Evolutionary conservation across 805 yeast species (phyloP).

Genomic region (Ogataea naganishii): DNA sequence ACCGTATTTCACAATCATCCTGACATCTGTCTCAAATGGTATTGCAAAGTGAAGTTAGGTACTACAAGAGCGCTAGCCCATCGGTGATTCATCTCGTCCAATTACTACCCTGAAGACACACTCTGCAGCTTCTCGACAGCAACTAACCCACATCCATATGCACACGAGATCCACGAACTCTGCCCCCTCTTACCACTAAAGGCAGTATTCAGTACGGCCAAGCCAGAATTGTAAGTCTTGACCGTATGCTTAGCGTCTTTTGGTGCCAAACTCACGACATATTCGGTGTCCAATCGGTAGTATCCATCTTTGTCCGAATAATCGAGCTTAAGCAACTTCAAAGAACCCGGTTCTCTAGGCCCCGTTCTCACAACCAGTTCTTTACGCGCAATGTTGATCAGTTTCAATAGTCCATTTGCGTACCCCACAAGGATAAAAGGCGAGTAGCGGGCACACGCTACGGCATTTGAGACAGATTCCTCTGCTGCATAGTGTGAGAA

Average conservation of each 20-base stretch:
- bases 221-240: constrained; percentile 9
- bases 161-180: constrained; percentile 13
- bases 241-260: constrained; percentile 7
- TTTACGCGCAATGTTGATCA: constrained; percentile 9
- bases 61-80: too few species aligned
- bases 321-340: constrained; percentile 16
- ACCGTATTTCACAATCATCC: too few species aligned
- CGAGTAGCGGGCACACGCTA: constrained; percentile 9
- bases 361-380: constrained; percentile 8
- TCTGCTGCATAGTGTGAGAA: not conserved
- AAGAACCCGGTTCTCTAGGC: constrained; percentile 6
- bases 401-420: constrained; percentile 11
- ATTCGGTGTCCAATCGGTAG: constrained; percentile 15
- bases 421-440: constrained; percentile 10
- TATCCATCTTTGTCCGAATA: constrained; percentile 6
- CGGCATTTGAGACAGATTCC: not conserved
- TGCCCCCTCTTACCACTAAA: constrained; percentile 10
- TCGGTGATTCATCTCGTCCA: too few species aligned
- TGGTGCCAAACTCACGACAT: constrained; percentile 5
- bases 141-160: constrained; percentile 22
- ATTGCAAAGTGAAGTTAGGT: too few species aligned
- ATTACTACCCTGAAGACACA: not conserved
- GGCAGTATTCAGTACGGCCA: constrained; percentile 12
- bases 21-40: too few species aligned
- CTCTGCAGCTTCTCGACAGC: constrained; percentile 17